Evolutionary conservation across 176 grass and related monocot genomes (phyloP).

Genomic region (Hyparrhenia diplandra): DNA sequence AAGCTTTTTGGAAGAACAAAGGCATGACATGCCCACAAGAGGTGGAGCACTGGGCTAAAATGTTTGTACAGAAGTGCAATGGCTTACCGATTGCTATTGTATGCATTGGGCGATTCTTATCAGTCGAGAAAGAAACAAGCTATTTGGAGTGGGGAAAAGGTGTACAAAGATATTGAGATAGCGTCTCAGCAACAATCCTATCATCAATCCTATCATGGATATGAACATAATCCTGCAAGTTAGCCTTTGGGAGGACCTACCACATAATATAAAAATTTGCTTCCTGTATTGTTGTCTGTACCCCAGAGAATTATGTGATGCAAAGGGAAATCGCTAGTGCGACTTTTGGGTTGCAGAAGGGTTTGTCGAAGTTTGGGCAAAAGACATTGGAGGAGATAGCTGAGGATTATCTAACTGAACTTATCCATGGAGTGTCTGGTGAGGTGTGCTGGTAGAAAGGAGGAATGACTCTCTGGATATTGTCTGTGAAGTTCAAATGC

Average conservation of each 20-base stretch:
- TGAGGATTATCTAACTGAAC: slow-evolving; percentile 5
- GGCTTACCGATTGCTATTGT: slow-evolving; percentile 32
- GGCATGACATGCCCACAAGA: background rate
- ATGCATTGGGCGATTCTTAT: slow-evolving; percentile 26
- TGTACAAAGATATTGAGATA: slow-evolving; percentile 20
- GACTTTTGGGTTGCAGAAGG: slow-evolving; percentile 44
- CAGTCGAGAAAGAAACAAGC: background rate
- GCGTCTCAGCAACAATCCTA: background rate
- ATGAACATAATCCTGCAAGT: slow-evolving; percentile 28
- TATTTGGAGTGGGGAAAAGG: slow-evolving; percentile 36
- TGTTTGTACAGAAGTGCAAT: slow-evolving; percentile 19
- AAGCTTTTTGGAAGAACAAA: background rate
- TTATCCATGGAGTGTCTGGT: background rate
- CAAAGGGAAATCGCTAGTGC: slow-evolving; percentile 30
- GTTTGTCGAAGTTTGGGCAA: background rate
- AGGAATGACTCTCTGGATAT: background rate
- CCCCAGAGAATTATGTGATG: slow-evolving; percentile 34
- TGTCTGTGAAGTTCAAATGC: background rate
- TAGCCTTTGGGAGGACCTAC: slow-evolving; percentile 39
- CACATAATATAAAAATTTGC: slow-evolving; percentile 34
- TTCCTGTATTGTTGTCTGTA: slow-evolving; percentile 41
- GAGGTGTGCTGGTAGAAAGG: background rate
- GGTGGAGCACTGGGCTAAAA: background rate
- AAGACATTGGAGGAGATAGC: background rate
- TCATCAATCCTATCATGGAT: too few species aligned